phyloP scores from a whole-genome alignment of 441 rosid species.

The Flueggea neowawraea region DNA sequence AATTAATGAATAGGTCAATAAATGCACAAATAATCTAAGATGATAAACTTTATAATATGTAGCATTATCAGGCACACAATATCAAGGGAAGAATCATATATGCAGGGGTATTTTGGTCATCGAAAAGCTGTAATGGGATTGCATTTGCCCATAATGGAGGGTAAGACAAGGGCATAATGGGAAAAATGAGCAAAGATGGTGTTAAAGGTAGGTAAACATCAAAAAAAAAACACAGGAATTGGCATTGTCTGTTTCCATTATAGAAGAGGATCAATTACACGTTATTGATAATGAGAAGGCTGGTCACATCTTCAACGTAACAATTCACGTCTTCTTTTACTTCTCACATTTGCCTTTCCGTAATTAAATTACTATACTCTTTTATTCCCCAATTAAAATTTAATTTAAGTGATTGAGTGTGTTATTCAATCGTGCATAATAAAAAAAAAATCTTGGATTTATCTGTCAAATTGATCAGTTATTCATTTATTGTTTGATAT shows the following conservation, averaged over 20 bases:
- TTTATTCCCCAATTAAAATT: too few relatives aligned
- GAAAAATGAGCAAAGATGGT: background rate
- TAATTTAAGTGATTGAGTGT: too few relatives aligned
- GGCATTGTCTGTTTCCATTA: slow-evolving; percentile 6
- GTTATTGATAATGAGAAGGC: slow-evolving; percentile 5
- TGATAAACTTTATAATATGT: background rate
- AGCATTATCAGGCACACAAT: background rate
- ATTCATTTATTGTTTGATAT: too few relatives aligned
- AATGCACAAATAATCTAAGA: slow-evolving; percentile 13
- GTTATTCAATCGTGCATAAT: too few relatives aligned
- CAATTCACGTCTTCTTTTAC: background rate
- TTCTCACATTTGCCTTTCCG: slow-evolving; percentile 13
- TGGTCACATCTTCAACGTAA: slow-evolving; percentile 1
- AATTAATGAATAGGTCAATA: slow-evolving; percentile 18
- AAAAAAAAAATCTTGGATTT: too few relatives aligned
- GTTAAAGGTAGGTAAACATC: slow-evolving; percentile 11
- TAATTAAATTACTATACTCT: background rate
- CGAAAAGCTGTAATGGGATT: too few relatives aligned
- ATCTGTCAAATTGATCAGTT: too few relatives aligned
- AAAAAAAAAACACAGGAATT: background rate
- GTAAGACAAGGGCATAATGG: too few relatives aligned
- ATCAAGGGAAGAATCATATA: background rate
- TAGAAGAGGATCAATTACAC: slow-evolving; percentile 1
- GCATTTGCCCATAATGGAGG: too few relatives aligned
- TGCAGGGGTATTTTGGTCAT: too few relatives aligned